Percentiles rank a stretch among this genome's conserved stretches.
Evolutionary conservation across 208 protist species (phyloP).

Genomic region (Leishmania guyanensis): DNA sequence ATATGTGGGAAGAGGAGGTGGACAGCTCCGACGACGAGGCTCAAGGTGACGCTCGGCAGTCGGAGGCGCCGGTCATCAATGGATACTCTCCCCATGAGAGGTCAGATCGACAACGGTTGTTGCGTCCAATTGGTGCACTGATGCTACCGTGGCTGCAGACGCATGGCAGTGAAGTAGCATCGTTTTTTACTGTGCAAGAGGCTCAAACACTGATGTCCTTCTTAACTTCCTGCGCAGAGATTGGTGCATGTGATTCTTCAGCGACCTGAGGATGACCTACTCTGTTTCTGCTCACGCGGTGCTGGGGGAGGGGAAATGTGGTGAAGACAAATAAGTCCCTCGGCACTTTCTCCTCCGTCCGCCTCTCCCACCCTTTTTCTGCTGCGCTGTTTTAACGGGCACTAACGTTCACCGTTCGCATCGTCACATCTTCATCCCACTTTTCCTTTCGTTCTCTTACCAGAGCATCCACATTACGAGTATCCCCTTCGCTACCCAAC

Average conservation of each 20-base stretch:
- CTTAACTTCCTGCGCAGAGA: conserved; percentile 9
- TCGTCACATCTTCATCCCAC: neutral
- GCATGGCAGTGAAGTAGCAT: conserved; percentile 17
- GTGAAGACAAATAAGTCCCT: neutral
- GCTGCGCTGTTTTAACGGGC: neutral
- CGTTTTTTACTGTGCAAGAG: conserved; percentile 32
- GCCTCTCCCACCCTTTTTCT: neutral
- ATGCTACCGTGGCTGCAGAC: conserved; percentile 31
- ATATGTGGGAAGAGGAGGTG: conserved; percentile 24
- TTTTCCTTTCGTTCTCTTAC: neutral
- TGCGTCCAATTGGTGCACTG: conserved; percentile 11
- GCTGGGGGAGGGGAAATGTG: neutral
- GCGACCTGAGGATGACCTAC: neutral
- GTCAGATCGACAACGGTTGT: conserved; percentile 8
- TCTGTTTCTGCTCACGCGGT: neutral
- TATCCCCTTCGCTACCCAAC: neutral
- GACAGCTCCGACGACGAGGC: conserved; percentile 3
- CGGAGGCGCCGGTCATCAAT: neutral
- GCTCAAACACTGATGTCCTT: conserved; percentile 15
- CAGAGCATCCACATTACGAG: neutral
- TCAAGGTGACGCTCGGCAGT: neutral
- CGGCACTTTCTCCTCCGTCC: neutral
- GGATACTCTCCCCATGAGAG: neutral
- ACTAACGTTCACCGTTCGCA: neutral
- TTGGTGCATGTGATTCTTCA: neutral